Evolutionary conservation across 371 early-diverging fungal species (phyloP), one percentile per base, ranked within the genome.

Genomic region (Lichtheimia ornata): DNA sequence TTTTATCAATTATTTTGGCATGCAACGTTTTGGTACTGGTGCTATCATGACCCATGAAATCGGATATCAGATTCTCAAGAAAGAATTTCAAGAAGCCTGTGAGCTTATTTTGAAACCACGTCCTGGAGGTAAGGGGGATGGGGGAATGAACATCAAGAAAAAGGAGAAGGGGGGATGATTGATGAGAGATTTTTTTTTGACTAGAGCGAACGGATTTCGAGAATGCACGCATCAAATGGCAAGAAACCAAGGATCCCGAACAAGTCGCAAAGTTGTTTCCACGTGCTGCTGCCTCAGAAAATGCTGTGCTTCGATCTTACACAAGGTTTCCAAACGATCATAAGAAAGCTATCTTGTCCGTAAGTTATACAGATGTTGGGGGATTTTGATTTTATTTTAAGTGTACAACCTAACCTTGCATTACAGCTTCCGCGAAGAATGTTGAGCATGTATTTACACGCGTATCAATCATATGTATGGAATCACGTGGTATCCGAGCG

Each of bases 1-100:
- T 2, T 99, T 97, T 70, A 83, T 98, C 67, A 99, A 99, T 74
- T 99, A 99, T 79, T 99, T 88, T 78, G 99, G 98, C 18, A 93
- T 94, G 92, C 99, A 99, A 74, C 84, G 99, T 41, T 99, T 99
- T 74, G 99, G 99, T 20, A 94, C 95, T 6, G 79, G 89, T 15
- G 72, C 84, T 4, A 82, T 95, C 35, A 82, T 89, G 15, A 97
- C 99, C 4, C 95, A 97, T 68, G 79, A 84, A 13, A 81, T 97
- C 22, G 99, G 99, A 3, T 72, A 89, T 6, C 84, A 85, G 0
- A 79, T 97, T 62, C 73, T 99, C 43, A 74, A 89, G 47, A 85
- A 80, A 17, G 69, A 96, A 9, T 98, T 88, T 88, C 72, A 82
- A 20, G 76, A 77, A 14, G 95, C 93, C 0, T 84, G 91, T 4